Base-by-base conservation (phyloP, 768 basidiomycete species). In the Auriscalpium orientale region DNA sequence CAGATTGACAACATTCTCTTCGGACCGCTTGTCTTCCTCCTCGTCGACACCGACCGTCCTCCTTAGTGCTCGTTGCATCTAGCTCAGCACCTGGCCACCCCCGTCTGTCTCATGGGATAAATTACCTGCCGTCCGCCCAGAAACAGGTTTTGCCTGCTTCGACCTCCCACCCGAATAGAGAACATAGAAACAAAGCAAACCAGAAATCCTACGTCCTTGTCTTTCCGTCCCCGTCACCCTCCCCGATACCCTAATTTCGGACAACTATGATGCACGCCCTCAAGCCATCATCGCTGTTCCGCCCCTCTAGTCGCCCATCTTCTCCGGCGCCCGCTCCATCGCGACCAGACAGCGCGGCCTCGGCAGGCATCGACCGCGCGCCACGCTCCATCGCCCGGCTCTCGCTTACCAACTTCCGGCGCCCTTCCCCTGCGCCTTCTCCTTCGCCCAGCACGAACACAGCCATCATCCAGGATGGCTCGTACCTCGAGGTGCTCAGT, bases 401-500 rank as follows among this genome's bases (percentile, higher is more conserved):
- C 43, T 79, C 84, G 20, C 70, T 86, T 61, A 77, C 76, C 59
- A 78, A 70, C 61, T 83, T 87, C 67, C 76, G 80, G 58, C 79
- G 80, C 36, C 73, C 80, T 10, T 74, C 84, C 2, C 76, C 81
- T 13, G 74, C 82, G 13, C 55, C 65, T 34, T 69, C 76, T 0
- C 60, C 61, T 16, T 62, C 71, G 5, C 59, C 70, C 15, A 65
- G 74, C 4, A 60, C 72, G 0, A 64, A 63, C 48, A 65, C 74
- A 3, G 74, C 80, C 8, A 77, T 84, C 35, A 71, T 85, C 34
- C 89, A 89, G 61, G 89, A 91, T 68, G 87, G 85, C 55, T 87
- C 87, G 12, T 91, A 90, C 70, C 75, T 91, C 53, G 85, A 90
- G 66, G 80, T 83, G 56, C 79, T 91, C 46, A 78, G 84, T 62